These are phyloP conservation scores for Teratosphaeria viscida DNA, from an alignment of 2,329 filamentous ascomycete genomes.

Conservation along the genomic window DNA sequence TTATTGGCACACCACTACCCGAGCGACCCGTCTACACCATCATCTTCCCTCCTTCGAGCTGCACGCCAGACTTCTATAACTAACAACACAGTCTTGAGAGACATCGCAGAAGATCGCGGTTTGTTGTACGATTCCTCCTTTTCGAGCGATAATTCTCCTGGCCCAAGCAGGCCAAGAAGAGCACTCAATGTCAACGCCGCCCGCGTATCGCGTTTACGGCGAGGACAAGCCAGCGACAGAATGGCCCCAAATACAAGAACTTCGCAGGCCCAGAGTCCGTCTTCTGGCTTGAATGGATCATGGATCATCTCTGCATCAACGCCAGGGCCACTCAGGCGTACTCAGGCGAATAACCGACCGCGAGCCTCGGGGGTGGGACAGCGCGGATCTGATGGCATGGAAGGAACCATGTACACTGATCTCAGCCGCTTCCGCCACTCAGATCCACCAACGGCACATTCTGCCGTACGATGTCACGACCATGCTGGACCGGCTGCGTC, in stretches of 20 bases:
- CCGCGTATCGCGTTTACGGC: background rate
- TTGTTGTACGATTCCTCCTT: background rate
- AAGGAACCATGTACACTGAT: background rate
- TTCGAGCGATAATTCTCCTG: background rate
- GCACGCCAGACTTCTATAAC: background rate
- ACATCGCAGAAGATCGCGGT: background rate
- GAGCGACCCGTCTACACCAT: background rate
- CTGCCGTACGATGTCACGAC: background rate
- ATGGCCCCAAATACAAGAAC: background rate
- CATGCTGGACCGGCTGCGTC: background rate
- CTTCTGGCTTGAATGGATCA: background rate
- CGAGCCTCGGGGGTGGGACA: background rate
- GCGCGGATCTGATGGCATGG: background rate
- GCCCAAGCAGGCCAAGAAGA: background rate
- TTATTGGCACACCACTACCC: background rate
- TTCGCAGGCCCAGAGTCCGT: background rate
- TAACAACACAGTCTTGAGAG: background rate
- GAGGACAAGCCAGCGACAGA: background rate
- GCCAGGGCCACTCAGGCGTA: background rate
- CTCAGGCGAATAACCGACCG: background rate
- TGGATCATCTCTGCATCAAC: background rate
- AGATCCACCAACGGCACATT: background rate
- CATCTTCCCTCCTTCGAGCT: background rate
- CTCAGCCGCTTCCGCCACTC: background rate
- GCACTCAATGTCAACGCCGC: background rate